Percentiles rank a stretch among this genome's conserved stretches.
Evolutionary conservation across 495 filamentous ascomycete species (phyloP).

Genomic region (Lasiosphaeriaceae sp.): DNA sequence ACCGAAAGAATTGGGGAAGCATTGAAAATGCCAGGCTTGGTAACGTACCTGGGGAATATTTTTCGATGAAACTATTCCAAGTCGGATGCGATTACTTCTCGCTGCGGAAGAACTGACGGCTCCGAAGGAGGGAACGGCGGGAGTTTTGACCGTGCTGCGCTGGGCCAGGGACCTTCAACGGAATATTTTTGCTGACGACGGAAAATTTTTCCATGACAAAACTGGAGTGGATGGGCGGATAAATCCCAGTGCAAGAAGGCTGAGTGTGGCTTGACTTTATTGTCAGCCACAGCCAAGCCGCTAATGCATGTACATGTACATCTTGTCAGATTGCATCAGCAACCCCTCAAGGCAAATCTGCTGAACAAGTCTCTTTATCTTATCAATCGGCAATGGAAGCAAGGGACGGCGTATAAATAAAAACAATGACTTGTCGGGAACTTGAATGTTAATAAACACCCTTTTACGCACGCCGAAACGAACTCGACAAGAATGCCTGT

Average conservation of each 20-base stretch:
- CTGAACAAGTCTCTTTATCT: too few species aligned
- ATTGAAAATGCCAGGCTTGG: conserved; percentile 2
- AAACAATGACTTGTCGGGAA: too few species aligned
- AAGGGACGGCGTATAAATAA: too few species aligned
- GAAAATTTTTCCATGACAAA: background rate
- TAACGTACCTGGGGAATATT: conserved; percentile 29
- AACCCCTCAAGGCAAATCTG: too few species aligned
- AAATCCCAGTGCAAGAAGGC: background rate
- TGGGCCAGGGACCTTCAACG: background rate
- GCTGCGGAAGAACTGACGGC: conserved; percentile 35
- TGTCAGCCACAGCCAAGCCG: too few species aligned
- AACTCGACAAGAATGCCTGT: too few species aligned
- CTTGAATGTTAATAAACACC: too few species aligned
- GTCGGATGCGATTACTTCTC: conserved; percentile 26
- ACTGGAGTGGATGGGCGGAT: background rate
- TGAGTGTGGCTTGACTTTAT: too few species aligned
- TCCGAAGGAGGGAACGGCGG: conserved; percentile 33
- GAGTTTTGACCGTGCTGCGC: conserved; percentile 30
- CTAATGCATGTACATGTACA: too few species aligned
- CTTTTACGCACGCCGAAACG: too few species aligned
- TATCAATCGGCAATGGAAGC: too few species aligned
- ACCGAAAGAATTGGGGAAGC: background rate
- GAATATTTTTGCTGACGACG: conserved; percentile 12
- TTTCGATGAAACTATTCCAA: conserved; percentile 27
- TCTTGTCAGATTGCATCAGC: too few species aligned